Evolutionary conservation across 2,329 filamentous ascomycete species (phyloP), one percentile per base, ranked within the genome.

Genomic region (Periconia digitata): DNA sequence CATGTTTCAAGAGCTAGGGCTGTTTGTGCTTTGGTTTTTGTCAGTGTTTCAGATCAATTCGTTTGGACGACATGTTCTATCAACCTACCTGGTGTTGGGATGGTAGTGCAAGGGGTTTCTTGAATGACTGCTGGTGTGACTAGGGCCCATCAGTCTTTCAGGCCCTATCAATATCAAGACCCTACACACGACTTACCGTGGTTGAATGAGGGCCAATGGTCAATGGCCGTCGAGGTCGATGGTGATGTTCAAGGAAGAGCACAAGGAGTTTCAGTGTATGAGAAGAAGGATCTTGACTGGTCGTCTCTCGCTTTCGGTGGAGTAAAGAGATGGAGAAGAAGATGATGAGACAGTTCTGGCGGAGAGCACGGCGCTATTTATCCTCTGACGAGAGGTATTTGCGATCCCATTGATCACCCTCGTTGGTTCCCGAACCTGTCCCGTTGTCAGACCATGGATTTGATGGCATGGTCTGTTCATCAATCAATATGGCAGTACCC

Each of bases 1-100:
- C 92, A 97, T 96, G 68, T 71, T 66, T 68, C 59, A 67, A 58
- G 54, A 53, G 47, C 56, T 55, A 55, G 56, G 63, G 50, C 40
- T 58, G 54, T 51, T 59, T 66, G 50, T 55, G 53, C 53, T 59
- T 57, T 49, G 49, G 47, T 50, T 54, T 56, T 60, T 51, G 55
- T 72, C 58, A 71, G 66, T 48, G 50, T 53, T 60, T 50, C 52
- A 46, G 43, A 40, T 37, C 46, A 45, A 55, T 52, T 32, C 56
- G 64, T 54, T 69, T 70, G 65, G 66, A 53, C 54, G 48, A 49
- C 44, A 64, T 51, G 40, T 50, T 27, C 43, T 58, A 52, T 50
- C 51, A 41, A 60, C 63, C 20, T 66, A 71, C 70, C 56, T 67
- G 3, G 21, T 24, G n/a, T 69, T 63, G 63, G 41, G 38, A 4